Base-by-base conservation (phyloP, 192 early-diverging fungal species). In the Rhizophlyctis rosea region DNA sequence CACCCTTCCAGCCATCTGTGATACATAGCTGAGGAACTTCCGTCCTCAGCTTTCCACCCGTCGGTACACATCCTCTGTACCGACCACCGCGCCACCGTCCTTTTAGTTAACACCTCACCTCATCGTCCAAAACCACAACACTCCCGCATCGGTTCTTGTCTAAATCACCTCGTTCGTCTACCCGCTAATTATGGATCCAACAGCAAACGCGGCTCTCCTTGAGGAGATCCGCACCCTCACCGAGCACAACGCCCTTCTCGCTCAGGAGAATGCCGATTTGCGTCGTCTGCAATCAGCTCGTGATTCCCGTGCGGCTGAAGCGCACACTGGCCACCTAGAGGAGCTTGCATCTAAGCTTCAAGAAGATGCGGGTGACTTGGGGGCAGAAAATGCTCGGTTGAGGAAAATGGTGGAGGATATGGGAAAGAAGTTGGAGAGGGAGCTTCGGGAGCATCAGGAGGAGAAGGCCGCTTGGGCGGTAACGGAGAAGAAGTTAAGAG, bases 361-460 rank as follows among this genome's bases (percentile, higher is more conserved):
- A 5, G 21, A 63, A 57, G 51, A 34, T 11, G 57, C 48, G 13
- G 30, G 29, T 16, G 58, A 24, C 18, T 27, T 34, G 1, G 27
- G 23, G 39, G 27, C 61, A 3, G 65, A 67, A 58, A 32, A 24
- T 25, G 65, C 57, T 9, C 11, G 65, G 18, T 34, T 67, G 33
- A 25, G 65, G n/a, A 58, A 51, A 29, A 36, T 30, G 29, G 59
- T 61, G 23, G 55, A 44, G 3, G 65, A 67, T 4, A 54, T 67
- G 29, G 11, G 25, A 18, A 39, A 32, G 47, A 47, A 29, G 4
- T 39, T 67, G 23, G 47, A 65, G 4, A 9, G 44, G 5, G 65
- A 67, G 58, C 31, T 14, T 24, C 4, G 30, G 4, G 57, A 67
- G 50, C 34, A 34, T 32, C 47, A 34, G 21, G 65, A 67, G 29